Percentiles rank a stretch among this genome's conserved stretches.
Conservation (phyloP, 768 basidiomycete species). For the Botryobasidium botryosum region DNA sequence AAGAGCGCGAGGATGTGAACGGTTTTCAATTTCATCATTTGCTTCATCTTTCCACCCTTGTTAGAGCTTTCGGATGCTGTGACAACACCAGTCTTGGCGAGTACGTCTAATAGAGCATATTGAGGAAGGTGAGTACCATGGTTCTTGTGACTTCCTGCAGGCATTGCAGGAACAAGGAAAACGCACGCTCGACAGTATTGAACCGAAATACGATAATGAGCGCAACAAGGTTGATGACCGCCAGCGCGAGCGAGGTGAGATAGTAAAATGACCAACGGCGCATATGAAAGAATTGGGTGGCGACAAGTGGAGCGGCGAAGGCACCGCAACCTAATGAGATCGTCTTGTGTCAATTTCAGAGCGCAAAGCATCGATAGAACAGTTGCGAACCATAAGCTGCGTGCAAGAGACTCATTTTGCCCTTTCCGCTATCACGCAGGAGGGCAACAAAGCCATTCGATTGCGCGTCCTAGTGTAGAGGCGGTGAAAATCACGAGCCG, state of each 20-base stretch:
- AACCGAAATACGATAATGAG: slow-evolving; percentile 18
- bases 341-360: background rate
- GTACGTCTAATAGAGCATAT: background rate
- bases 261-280: slow-evolving; percentile 30
- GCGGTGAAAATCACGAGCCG: background rate
- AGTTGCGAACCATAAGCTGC: slow-evolving; percentile 37
- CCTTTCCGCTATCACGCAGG: slow-evolving; percentile 35
- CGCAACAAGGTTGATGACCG: slow-evolving; percentile 17
- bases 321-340: slow-evolving; percentile 26
- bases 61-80: slow-evolving; percentile 3
- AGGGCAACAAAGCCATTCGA: slow-evolving; percentile 52
- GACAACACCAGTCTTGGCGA: slow-evolving; percentile 1
- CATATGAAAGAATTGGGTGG: slow-evolving; percentile 32
- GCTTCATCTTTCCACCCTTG: too few species aligned
- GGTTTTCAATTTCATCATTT: slow-evolving; percentile 34
- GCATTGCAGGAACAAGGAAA: background rate
- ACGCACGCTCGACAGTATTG: slow-evolving; percentile 15
- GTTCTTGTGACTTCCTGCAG: too few species aligned
- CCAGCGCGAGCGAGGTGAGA: slow-evolving; percentile 26
- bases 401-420: slow-evolving; percentile 55
- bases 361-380: background rate
- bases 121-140: too few species aligned
- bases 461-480: slow-evolving; percentile 40
- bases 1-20: slow-evolving; percentile 51
- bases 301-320: slow-evolving; percentile 33